These are phyloP conservation scores for Trichoderma sp. DNA, from an alignment of 2,329 filamentous ascomycete genomes.

Conservation along the genomic window DNA sequence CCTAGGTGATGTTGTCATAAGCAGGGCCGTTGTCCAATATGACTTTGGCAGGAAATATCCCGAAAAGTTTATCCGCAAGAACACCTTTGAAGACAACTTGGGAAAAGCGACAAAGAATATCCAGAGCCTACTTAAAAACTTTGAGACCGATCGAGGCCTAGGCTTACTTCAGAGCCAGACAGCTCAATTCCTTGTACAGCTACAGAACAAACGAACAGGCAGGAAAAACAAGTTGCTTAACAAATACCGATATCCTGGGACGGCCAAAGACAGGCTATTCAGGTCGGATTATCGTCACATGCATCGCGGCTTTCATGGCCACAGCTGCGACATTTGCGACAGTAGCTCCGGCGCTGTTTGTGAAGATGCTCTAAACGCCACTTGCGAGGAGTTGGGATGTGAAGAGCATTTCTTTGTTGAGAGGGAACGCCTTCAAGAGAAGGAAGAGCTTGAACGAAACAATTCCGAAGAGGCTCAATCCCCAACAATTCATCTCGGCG, in stretches of 20 bases:
- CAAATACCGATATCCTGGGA: constrained; percentile 34
- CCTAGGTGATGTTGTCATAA: constrained; percentile 39
- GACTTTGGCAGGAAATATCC: constrained; percentile 35
- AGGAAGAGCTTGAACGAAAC: neutral
- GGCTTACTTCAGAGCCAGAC: constrained; percentile 21
- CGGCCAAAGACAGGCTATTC: constrained; percentile 36
- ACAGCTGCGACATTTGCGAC: constrained; percentile 22
- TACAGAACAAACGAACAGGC: constrained; percentile 12
- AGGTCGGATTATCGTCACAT: constrained; percentile 37
- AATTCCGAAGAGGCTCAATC: constrained; percentile 19
- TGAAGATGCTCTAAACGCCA: constrained; percentile 11
- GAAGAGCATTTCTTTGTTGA: constrained; percentile 33
- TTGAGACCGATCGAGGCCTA: constrained; percentile 28
- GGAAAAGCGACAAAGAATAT: constrained; percentile 34
- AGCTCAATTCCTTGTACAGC: constrained; percentile 21
- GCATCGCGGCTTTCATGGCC: constrained; percentile 29
- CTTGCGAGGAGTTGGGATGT: constrained; percentile 27
- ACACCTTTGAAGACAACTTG: constrained; percentile 32
- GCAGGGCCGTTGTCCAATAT: constrained; percentile 35
- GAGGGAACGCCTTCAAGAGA: constrained; percentile 33
- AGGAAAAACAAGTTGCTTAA: constrained; percentile 11
- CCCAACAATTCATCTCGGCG: constrained; percentile 39
- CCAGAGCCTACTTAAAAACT: constrained; percentile 31
- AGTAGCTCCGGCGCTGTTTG: constrained; percentile 18
- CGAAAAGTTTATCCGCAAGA: constrained; percentile 31